Base-by-base conservation (phyloP, 305 asterid genomes). In the Fraxinus nigra region DNA sequence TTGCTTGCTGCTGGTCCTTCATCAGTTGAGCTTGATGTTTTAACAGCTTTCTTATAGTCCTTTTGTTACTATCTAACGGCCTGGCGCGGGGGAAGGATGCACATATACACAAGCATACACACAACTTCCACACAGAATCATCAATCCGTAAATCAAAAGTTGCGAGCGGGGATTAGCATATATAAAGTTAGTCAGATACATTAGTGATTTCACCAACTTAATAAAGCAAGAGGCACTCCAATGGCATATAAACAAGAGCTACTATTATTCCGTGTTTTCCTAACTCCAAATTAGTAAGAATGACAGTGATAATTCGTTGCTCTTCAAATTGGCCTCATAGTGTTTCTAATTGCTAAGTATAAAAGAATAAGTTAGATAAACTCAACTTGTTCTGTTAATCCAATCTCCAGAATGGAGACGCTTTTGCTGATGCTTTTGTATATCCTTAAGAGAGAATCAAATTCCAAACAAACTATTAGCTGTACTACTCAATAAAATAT, bases 181-280 rank as follows among this genome's bases (percentile, higher is more conserved):
- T 24, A 9, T 26, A 22, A 20, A 20, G 6, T 13, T 51, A 51
- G 61, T 13, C 61, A 51, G 20, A 51, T 40, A 40, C 48, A 40
- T 8, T 40, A 40, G 48, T 9, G 48, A 40, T 40, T 11, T 56
- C 11, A n/a, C 4, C 13, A 20, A 5, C 10, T 7, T 20, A 20
- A 22, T n/a, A 8, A 51, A 75, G 81, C 40, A 43, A 24, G 28
- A 48, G 16, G 54, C 72, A 75, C 43, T 24, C 61, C 76, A 56
- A 75, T 65, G 76, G 24, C 78, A 79, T 46, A 70, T 28, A 61
- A 22, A 28, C 46, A 75, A 67, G 76, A 7, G 59, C 59, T 75
- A 63, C 10, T 67, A 75, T 35, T 48, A 59, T 67, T 28, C 65
- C 16, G 22, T 35, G 33, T 16, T 24, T 72, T 78, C 35, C 5